These are phyloP conservation scores for Nakaseomyces nivariensis DNA, from an alignment of 1,139 yeast species.

Conservation along the genomic window DNA sequence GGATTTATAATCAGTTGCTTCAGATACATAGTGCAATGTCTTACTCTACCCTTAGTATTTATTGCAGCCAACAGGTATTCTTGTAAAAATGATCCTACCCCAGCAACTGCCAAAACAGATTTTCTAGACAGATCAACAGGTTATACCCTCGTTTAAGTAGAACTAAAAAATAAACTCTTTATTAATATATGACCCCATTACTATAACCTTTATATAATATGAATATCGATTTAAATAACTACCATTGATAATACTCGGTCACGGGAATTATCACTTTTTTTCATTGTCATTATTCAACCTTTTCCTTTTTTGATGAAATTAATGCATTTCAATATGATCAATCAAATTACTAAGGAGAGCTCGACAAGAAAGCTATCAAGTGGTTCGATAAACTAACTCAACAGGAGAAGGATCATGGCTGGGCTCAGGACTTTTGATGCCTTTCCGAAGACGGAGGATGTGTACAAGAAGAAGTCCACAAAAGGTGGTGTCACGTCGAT, in stretches of 20 bases:
- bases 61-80: constrained; percentile 11
- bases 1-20: constrained; percentile 17
- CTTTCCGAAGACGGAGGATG: constrained; percentile 75
- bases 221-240: too few species aligned
- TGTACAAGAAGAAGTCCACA: constrained; percentile 62
- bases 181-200: too few species aligned
- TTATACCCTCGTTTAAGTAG: not conserved
- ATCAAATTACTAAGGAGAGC: too few species aligned
- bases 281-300: not conserved
- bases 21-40: constrained; percentile 13
- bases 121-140: not conserved
- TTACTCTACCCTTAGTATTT: constrained; percentile 10
- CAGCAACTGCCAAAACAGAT: not conserved
- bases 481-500: constrained; percentile 75
- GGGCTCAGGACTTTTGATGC: constrained; percentile 69
- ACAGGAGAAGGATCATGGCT: constrained; percentile 16
- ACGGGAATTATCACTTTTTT: not conserved
- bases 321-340: too few species aligned
- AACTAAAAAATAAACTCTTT: too few species aligned
- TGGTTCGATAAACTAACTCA: too few species aligned
- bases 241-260: not conserved
- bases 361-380: too few species aligned
- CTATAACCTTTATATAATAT: too few species aligned
- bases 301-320: too few species aligned
- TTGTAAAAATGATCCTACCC: not conserved